Evolutionary conservation across 2,329 filamentous ascomycete species (phyloP).

Genomic region (Tolypocladium cylindrosporum): DNA sequence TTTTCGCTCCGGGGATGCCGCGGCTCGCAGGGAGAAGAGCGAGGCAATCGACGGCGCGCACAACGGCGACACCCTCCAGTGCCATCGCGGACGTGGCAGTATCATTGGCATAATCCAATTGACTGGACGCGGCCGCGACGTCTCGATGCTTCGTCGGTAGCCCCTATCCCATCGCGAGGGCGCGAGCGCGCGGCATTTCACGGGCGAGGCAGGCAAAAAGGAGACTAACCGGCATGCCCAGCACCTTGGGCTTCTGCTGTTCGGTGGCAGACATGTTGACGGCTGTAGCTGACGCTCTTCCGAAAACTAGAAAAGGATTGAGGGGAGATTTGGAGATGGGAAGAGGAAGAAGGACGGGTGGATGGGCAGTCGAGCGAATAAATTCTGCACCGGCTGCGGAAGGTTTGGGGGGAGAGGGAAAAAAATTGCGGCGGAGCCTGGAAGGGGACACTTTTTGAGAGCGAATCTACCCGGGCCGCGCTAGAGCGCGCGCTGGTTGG

Average conservation of each 20-base stretch:
- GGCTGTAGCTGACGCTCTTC: conserved; percentile 26
- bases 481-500: conserved; percentile 13
- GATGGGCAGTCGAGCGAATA: conserved; percentile 27
- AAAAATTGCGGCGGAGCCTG: conserved; percentile 41
- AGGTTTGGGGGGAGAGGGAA: conserved; percentile 30
- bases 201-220: conserved; percentile 5
- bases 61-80: neutral
- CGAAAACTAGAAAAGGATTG: conserved; percentile 42
- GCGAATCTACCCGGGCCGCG: conserved; percentile 42
- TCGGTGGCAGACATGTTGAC: conserved; percentile 46
- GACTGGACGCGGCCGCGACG: conserved; percentile 5
- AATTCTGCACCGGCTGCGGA: conserved; percentile 34
- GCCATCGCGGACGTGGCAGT: neutral
- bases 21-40: neutral
- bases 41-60: neutral
- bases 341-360: conserved; percentile 32
- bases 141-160: conserved; percentile 5
- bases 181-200: conserved; percentile 16
- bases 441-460: conserved; percentile 36
- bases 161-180: conserved; percentile 13
- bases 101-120: conserved; percentile 7
- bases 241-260: conserved; percentile 45
- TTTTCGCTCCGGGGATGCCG: conserved; percentile 4
- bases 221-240: conserved; percentile 58
- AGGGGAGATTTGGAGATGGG: conserved; percentile 48